These are phyloP conservation scores for Pleurotus giganteus DNA, from an alignment of 768 basidiomycete genomes.

Conservation along the genomic window DNA sequence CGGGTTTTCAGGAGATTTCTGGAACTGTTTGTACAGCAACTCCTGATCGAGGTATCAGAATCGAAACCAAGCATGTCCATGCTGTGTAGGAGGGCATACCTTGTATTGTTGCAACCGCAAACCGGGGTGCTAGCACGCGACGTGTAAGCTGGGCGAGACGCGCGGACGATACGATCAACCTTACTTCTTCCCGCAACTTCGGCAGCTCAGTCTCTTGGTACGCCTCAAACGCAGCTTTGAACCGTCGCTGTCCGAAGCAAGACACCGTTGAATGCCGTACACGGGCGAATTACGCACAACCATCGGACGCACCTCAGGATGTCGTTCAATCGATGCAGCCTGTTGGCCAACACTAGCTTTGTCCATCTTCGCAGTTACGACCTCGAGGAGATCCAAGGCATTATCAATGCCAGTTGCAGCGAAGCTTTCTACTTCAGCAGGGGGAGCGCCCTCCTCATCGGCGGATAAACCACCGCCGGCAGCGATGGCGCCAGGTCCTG, in stretches of 20 bases:
- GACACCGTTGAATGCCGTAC: conserved; percentile 1
- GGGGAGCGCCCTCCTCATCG: conserved; percentile 18
- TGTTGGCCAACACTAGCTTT: conserved; percentile 88
- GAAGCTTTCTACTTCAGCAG: conserved; percentile 57
- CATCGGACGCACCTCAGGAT: conserved; percentile 74
- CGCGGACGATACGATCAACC: conserved; percentile 18
- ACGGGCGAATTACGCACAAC: conserved; percentile 6
- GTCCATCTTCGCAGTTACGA: conserved; percentile 90
- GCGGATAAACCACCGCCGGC: conserved; percentile 56
- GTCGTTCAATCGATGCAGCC: conserved; percentile 83
- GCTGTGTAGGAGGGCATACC: conserved; percentile 33
- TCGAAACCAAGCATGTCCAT: not conserved
- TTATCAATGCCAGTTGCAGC: conserved; percentile 88
- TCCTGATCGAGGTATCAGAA: conserved; percentile 46
- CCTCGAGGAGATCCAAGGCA: conserved; percentile 82
- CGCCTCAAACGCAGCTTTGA: conserved; percentile 91
- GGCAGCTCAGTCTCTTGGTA: conserved; percentile 88
- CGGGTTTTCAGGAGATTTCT: conserved; percentile 96
- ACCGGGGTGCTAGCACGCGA: conserved; percentile 68
- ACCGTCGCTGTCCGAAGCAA: conserved; percentile 61
- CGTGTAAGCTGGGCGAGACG: conserved; percentile 14
- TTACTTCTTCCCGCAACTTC: conserved; percentile 68
- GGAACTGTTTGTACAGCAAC: conserved; percentile 89
- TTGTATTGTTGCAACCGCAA: conserved; percentile 89
- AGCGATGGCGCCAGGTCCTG: conserved; percentile 83